phyloP scores from a whole-genome alignment of 371 early-diverging fungal genomes.

The Dipsacomyces acuminosporus region DNA sequence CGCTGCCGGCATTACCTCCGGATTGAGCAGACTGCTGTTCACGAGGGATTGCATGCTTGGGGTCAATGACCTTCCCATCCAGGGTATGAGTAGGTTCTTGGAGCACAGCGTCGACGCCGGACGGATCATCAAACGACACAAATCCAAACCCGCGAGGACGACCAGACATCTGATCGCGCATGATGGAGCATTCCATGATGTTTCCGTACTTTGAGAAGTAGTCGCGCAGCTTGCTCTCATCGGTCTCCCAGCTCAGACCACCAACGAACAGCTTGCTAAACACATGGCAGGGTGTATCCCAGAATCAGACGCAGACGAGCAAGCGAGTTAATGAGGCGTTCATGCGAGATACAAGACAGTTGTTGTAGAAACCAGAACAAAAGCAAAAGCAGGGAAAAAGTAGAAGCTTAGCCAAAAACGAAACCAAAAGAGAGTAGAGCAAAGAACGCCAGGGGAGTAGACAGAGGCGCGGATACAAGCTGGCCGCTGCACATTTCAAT shows the following conservation, averaged over 20 bases:
- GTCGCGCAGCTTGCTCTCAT: conserved; percentile 67
- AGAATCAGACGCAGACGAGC: not conserved
- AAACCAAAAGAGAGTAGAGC: no score
- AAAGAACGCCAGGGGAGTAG: no score
- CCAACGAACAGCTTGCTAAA: conserved; percentile 88
- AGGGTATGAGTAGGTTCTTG: conserved; percentile 64
- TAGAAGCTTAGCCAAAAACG: no score
- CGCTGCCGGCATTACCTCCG: not conserved
- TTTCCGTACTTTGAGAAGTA: conserved; percentile 74
- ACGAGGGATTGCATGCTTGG: conserved; percentile 81
- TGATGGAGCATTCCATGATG: conserved; percentile 70
- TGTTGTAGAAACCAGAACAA: no score
- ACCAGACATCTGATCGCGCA: conserved; percentile 75
- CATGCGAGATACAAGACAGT: no score
- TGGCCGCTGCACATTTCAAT: no score
- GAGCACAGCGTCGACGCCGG: conserved; percentile 66
- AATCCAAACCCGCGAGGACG: conserved; percentile 90
- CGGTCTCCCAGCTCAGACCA: conserved; percentile 89
- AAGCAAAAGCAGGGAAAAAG: no score
- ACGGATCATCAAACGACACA: conserved; percentile 69
- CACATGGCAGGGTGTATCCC: not conserved
- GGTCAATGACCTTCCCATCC: conserved; percentile 85
- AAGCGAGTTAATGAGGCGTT: no score
- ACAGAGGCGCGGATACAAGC: no score
- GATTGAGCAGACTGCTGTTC: conserved; percentile 46